Conservation (phyloP, 352 stramenopile genomes). For the Ochromonadaceae sp. region DNA sequence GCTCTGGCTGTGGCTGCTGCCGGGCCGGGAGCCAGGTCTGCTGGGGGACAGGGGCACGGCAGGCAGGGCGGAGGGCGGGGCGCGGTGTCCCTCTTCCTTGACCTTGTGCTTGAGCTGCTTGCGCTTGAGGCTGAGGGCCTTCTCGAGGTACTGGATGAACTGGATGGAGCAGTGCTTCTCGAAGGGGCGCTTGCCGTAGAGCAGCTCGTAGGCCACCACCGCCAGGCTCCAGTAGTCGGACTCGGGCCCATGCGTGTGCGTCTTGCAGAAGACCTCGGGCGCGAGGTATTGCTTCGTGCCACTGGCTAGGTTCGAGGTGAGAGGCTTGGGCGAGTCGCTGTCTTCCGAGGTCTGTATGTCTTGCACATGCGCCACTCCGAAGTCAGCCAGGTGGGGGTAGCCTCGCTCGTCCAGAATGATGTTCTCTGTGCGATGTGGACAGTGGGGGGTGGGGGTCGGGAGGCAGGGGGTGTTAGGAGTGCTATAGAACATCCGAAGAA, state of each 20-base stretch:
- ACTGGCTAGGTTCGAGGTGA: constrained; percentile 29
- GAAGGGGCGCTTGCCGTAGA: constrained; percentile 38
- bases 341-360: constrained; percentile 35
- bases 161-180: not conserved
- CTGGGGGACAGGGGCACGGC: too few species aligned
- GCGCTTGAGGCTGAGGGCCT: not conserved
- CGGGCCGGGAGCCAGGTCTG: too few species aligned
- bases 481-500: too few species aligned
- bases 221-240: constrained; percentile 49
- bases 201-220: constrained; percentile 41
- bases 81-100: not conserved
- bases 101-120: not conserved
- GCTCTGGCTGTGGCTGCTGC: too few species aligned
- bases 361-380: constrained; percentile 48
- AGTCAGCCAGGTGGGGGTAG: constrained; percentile 48
- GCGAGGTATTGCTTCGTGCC: constrained; percentile 51
- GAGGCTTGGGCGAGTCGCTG: too few species aligned
- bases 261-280: constrained; percentile 43
- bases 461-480: too few species aligned
- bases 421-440: constrained; percentile 39
- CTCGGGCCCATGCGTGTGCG: constrained; percentile 40
- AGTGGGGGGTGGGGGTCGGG: too few species aligned
- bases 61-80: too few species aligned
- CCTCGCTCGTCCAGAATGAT: constrained; percentile 57
- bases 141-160: constrained; percentile 4